phyloP scores from a whole-genome alignment of 73 alveolate species.

The Vitrella brassicaformis region DNA sequence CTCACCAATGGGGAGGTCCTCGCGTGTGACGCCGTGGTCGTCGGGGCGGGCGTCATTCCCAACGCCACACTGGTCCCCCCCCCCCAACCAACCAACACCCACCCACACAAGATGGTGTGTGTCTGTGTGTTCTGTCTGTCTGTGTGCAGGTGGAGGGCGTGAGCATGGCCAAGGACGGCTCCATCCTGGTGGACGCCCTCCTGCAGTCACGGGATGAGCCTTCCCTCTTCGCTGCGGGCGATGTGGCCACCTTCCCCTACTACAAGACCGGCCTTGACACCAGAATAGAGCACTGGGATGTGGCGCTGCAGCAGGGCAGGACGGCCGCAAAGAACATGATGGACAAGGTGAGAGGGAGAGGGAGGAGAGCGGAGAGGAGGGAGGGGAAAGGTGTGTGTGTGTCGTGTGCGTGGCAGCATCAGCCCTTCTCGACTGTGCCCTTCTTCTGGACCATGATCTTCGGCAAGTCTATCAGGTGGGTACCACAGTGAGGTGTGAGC shows the following conservation, averaged over 20 bases:
- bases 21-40: background rate
- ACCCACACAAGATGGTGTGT: too few species aligned
- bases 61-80: too few species aligned
- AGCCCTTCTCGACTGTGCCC: conserved; percentile 42
- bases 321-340: conserved; percentile 54
- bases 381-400: too few species aligned
- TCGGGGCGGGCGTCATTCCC: background rate
- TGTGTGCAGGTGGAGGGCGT: background rate
- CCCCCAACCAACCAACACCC: too few species aligned
- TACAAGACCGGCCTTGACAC: conserved; percentile 31
- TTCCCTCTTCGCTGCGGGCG: conserved; percentile 56
- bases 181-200: background rate
- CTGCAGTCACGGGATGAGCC: background rate
- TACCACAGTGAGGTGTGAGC: too few species aligned
- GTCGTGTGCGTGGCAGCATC: too few species aligned
- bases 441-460: conserved; percentile 56
- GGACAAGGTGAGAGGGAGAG: too few species aligned
- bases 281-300: conserved; percentile 53
- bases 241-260: conserved; percentile 47
- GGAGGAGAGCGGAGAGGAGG: too few species aligned
- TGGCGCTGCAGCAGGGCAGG: conserved; percentile 48
- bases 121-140: too few species aligned
- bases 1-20: background rate
- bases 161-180: background rate
- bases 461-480: too few species aligned